Evolutionary conservation across 495 filamentous ascomycete species (phyloP), one percentile per base, ranked within the genome.

Genomic region (Penicillium manginii): DNA sequence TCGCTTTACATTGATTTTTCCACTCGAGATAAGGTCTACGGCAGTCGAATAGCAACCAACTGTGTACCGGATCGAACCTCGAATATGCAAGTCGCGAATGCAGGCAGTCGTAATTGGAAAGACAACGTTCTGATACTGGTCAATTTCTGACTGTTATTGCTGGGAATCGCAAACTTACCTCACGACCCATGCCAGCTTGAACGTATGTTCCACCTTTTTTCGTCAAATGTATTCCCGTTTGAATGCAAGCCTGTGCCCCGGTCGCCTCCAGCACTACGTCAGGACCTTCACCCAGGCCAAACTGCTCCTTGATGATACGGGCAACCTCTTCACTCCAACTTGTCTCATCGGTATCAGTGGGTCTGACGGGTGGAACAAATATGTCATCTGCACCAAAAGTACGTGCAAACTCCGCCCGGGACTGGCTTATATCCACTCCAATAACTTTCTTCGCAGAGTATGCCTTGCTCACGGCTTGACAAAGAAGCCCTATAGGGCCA

Each of bases 31-130:
- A 42, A 97, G 76, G 55, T 89, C 82, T 7, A 96, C 83, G 1
- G 91, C 91, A 1, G 89, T 81, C 62, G 82, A 77, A 62, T 93
- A 96, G 69, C 93, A 91, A 3, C 90, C 91, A 48, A 81, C 83
- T 15, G 83, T 85, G 69, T 96, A 97, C 15, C 91, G 85, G 73
- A 94, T 94, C 57, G 84, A 88, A 14, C 91, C 91, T 62, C 86
- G 86, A 18, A 90, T 83, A n/a, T 85, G 89, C 7, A 96, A 78
- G 71, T 93, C 92, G 72, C 93, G 92, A 12, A 85, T 81, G 66
- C 90, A 92, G 58, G 92, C 80, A n/a, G 86, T 83, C 77, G 90
- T 88, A 66, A 96, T 96, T 26, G 91, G 91, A 73, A 93, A 90
- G 22, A 72, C 82, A 73, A 96, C 89, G 60, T 92, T 86, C 66